These are phyloP conservation scores for Tetraselmis chui DNA, from an alignment of 139 green algal species.

Conservation along the genomic window DNA sequence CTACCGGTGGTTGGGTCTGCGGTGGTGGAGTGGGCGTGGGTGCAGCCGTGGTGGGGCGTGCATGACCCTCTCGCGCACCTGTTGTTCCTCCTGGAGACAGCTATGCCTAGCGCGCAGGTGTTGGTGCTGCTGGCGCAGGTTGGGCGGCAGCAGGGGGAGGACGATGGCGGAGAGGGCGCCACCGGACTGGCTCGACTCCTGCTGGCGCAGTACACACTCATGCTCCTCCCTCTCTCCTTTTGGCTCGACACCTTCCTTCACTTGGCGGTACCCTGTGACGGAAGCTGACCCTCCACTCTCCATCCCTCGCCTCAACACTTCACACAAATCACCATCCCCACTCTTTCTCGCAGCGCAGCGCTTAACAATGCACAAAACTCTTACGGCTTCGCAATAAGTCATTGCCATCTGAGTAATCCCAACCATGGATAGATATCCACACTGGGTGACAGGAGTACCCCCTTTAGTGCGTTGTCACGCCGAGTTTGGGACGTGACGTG, in stretches of 20 bases:
- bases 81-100: background rate
- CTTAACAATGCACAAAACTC: no score
- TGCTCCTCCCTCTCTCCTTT: background rate
- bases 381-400: no score
- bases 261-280: background rate
- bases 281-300: no score
- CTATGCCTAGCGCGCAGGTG: conserved; percentile 1
- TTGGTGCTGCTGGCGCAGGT: conserved; percentile 4
- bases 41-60: background rate
- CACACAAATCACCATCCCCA: no score
- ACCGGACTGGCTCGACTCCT: background rate
- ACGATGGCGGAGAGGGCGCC: background rate
- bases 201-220: background rate
- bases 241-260: background rate
- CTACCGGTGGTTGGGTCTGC: background rate
- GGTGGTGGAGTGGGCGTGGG: background rate
- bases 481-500: no score
- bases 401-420: no score
- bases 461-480: no score
- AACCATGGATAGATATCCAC: no score
- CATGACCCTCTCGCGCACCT: background rate
- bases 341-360: no score
- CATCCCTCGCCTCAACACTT: no score
- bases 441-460: no score
- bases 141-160: background rate